phyloP scores from a whole-genome alignment of 2,329 filamentous ascomycete genomes.

The Lomentospora prolificans region DNA sequence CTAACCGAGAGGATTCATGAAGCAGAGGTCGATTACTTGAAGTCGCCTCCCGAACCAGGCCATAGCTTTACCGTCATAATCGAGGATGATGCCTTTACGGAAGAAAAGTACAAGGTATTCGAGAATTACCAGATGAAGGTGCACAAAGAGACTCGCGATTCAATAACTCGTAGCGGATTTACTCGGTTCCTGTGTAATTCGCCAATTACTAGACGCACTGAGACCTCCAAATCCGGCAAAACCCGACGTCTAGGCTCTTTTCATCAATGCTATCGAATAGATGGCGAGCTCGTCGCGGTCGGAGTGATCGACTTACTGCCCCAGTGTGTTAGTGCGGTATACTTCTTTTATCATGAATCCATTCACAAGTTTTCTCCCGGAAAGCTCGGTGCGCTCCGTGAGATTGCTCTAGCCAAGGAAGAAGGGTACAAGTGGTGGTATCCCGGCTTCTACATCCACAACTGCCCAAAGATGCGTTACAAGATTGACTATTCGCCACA shows the following conservation, averaged over 20 bases:
- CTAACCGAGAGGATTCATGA: slow-evolving; percentile 60
- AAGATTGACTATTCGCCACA: slow-evolving; percentile 73
- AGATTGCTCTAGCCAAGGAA: slow-evolving; percentile 62
- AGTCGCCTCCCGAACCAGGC: slow-evolving; percentile 51
- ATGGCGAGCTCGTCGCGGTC: slow-evolving; percentile 66
- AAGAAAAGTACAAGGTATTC: slow-evolving; percentile 66
- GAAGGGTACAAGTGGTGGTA: slow-evolving; percentile 69
- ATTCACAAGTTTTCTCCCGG: slow-evolving; percentile 61
- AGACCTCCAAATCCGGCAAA: slow-evolving; percentile 35
- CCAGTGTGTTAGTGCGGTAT: slow-evolving; percentile 69
- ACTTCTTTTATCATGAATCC: slow-evolving; percentile 72
- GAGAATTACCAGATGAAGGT: slow-evolving; percentile 66
- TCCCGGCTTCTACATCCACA: slow-evolving; percentile 72
- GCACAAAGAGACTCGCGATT: slow-evolving; percentile 53
- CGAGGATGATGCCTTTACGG: slow-evolving; percentile 59
- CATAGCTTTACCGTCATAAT: slow-evolving; percentile 61
- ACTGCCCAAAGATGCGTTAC: slow-evolving; percentile 74
- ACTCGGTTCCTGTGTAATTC: slow-evolving; percentile 65
- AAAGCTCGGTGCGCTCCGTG: slow-evolving; percentile 64
- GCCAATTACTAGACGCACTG: slow-evolving; percentile 42
- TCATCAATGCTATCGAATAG: slow-evolving; percentile 73
- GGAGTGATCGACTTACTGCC: slow-evolving; percentile 70
- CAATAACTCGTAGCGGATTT: slow-evolving; percentile 55
- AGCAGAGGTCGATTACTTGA: slow-evolving; percentile 46
- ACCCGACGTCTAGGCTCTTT: slow-evolving; percentile 58